Base-by-base conservation (phyloP, 78 protist species). In the Guillardia theta region DNA sequence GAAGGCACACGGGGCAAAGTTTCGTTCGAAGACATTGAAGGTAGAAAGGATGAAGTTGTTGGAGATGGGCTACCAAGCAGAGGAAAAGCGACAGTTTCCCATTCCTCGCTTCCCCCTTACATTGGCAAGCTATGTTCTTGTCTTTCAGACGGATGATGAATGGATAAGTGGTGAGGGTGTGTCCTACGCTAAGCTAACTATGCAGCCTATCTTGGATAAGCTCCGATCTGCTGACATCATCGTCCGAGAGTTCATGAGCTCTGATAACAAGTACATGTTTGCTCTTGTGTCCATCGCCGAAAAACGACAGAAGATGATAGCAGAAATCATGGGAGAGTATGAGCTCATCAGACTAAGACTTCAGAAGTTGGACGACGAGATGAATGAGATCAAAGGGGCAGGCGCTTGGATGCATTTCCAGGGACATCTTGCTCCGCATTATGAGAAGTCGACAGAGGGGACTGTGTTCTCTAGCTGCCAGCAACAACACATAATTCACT, bases 141-240 rank as follows among this genome's bases (percentile, higher is more conserved):
- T 70, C 70, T 58, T 58, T 6, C 39, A 58, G 27, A 58, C 6
- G 27, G 70, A 58, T 30, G 27, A 1, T 0, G 70, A 1, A 58
- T 58, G 70, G 70, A 6, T 27, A 24, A 30, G 27, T 30, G 27
- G 4, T 3, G 70, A 1, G 27, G 15, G 15, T 50, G 58, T 50
- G 27, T 70, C 83, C 27, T 70, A 22, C 41, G 83, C 83, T 10
- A 70, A 70, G 22, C 22, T 70, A 24, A 70, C n/a, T 6, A 70
- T 70, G 53, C 90, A 78, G 90, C 90, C 90, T 6, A 8, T 78
- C 24, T 10, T 78, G 90, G 90, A 78, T 48, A 78, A 78, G 9
- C 0, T 78, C 41, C 90, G 90, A 43, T 78, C 90, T 1, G 45
- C 90, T 33, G 93, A 88, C 24, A 48, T 48, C 76, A 88, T 48